These are phyloP conservation scores for Ceratocystis ficicola DNA, from an alignment of 2,329 filamentous ascomycete species.

Conservation along the genomic window DNA sequence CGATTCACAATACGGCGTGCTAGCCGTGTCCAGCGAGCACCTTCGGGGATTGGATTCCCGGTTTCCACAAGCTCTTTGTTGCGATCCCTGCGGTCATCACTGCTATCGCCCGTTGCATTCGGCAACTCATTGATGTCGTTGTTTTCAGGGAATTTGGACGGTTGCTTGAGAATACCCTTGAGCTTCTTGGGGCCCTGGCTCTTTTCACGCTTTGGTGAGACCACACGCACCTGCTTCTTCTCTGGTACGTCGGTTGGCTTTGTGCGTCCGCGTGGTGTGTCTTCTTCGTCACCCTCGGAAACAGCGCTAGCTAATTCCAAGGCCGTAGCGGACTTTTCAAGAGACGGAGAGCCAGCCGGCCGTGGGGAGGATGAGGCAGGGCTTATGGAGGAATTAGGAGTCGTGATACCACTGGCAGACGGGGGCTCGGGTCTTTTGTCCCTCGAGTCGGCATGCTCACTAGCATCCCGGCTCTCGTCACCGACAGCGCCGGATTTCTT, in stretches of 20 bases:
- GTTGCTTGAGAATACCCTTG: slow-evolving; percentile 76
- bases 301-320: neutral
- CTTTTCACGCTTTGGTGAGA: slow-evolving; percentile 55
- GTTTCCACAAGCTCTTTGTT: slow-evolving; percentile 37
- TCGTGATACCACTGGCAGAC: neutral
- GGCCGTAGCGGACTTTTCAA: neutral
- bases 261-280: neutral
- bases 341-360: neutral
- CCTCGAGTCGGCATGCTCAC: neutral
- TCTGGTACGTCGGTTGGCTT: slow-evolving; percentile 6
- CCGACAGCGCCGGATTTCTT: neutral
- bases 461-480: neutral
- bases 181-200: slow-evolving; percentile 52
- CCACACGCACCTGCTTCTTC: slow-evolving; percentile 44
- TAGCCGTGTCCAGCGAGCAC: slow-evolving; percentile 88
- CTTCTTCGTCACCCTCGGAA: slow-evolving; percentile 8
- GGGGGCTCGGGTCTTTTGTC: neutral
- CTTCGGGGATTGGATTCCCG: slow-evolving; percentile 54
- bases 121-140: slow-evolving; percentile 29
- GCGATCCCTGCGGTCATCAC: slow-evolving; percentile 84
- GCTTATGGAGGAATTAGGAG: neutral
- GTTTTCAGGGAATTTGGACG: slow-evolving; percentile 76
- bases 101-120: slow-evolving; percentile 73
- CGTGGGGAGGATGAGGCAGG: neutral
- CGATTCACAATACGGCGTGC: slow-evolving; percentile 80